Conservation (phyloP, 345 rosid species). For the Acer saccharum region DNA sequence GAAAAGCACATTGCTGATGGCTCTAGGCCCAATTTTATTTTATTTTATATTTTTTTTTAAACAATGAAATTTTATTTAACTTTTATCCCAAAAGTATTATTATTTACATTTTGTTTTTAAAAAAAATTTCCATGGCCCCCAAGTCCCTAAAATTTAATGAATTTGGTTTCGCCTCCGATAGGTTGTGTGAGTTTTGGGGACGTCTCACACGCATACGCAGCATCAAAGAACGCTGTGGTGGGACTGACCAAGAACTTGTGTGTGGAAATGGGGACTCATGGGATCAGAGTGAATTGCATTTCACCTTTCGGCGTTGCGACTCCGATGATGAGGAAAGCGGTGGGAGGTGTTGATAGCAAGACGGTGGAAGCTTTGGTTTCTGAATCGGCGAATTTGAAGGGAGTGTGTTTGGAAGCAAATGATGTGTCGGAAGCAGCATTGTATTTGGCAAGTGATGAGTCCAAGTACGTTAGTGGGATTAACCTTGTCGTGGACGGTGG, state of each 20-base stretch:
- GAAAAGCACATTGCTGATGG: no score
- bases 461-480: constrained; percentile 43
- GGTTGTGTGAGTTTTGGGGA: constrained; percentile 19
- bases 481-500: constrained; percentile 54
- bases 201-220: constrained; percentile 37
- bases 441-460: constrained; percentile 42
- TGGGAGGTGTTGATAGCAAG: constrained; percentile 25
- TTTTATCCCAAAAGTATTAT: no score
- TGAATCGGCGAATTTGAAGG: constrained; percentile 38
- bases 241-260: constrained; percentile 48
- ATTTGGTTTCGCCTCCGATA: no score
- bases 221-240: constrained; percentile 50
- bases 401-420: constrained; percentile 25
- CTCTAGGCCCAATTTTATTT: no score
- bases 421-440: constrained; percentile 50
- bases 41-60: no score
- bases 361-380: constrained; percentile 27
- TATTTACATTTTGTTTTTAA: no score
- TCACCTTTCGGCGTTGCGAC: constrained; percentile 41
- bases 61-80: no score
- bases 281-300: constrained; percentile 42
- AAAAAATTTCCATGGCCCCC: no score
- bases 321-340: constrained; percentile 30
- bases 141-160: no score
- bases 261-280: constrained; percentile 45